phyloP scores from a whole-genome alignment of 768 basidiomycete species.

The Phanerochaete carnosa region DNA sequence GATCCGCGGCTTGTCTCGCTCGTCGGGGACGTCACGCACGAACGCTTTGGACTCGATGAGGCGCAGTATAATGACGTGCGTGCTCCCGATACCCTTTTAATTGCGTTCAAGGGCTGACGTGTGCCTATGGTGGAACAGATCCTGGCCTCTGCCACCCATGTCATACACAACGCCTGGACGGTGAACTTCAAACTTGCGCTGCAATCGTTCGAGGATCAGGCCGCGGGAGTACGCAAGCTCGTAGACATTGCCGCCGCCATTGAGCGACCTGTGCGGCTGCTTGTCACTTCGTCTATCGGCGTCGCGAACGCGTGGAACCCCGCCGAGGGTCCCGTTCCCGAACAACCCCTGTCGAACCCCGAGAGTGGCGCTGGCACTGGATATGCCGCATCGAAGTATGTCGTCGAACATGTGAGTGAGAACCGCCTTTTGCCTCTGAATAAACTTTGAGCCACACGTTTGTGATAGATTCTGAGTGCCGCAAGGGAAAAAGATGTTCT shows the following conservation, averaged over 20 bases:
- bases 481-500: background rate
- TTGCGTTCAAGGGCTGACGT: background rate
- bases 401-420: constrained; percentile 31
- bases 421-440: background rate
- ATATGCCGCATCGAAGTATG: constrained; percentile 41
- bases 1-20: constrained; percentile 2
- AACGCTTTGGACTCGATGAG: constrained; percentile 7
- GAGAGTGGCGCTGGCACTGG: constrained; percentile 30
- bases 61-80: constrained; percentile 5
- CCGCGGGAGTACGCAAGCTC: constrained; percentile 29
- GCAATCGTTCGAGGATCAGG: constrained; percentile 27
- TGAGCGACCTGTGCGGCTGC: constrained; percentile 21
- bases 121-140: background rate
- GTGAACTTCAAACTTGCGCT: constrained; percentile 33
- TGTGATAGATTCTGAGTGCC: constrained; percentile 9
- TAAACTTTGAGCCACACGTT: no score
- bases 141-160: background rate
- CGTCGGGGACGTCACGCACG: constrained; percentile 2
- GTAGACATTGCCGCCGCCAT: constrained; percentile 30
- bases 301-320: constrained; percentile 20
- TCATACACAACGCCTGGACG: constrained; percentile 24
- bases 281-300: constrained; percentile 33
- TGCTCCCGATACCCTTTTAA: background rate
- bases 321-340: constrained; percentile 18
- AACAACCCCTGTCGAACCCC: constrained; percentile 23